phyloP scores from a whole-genome alignment of 352 stramenopile species.

The Saprolegnia diclina region DNA sequence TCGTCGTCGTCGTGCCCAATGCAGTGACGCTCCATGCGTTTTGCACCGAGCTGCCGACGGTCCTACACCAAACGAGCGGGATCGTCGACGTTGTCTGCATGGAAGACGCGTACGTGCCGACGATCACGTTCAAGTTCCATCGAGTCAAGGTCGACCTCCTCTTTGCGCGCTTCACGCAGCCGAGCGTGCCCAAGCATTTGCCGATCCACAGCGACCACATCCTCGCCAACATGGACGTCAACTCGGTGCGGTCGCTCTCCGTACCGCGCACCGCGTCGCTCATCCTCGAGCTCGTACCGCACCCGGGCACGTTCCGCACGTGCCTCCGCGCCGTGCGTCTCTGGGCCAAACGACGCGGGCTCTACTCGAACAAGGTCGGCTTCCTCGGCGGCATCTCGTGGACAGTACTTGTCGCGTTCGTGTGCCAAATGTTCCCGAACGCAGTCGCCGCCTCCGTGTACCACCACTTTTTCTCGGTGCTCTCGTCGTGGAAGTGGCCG shows the following conservation, averaged over 20 bases:
- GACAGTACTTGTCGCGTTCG: slow-evolving; percentile 78
- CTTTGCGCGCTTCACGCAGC: slow-evolving; percentile 63
- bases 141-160: slow-evolving; percentile 66
- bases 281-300: slow-evolving; percentile 75
- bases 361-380: slow-evolving; percentile 82
- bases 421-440: slow-evolving; percentile 83
- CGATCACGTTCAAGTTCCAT: slow-evolving; percentile 70
- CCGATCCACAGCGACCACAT: slow-evolving; percentile 68
- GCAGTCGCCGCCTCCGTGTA: slow-evolving; percentile 62
- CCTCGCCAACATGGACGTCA: slow-evolving; percentile 62
- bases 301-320: slow-evolving; percentile 58
- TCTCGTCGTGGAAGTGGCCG: slow-evolving; percentile 75
- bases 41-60: slow-evolving; percentile 53
- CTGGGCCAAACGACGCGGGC: slow-evolving; percentile 62
- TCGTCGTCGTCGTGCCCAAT: slow-evolving; percentile 64
- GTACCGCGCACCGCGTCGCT: slow-evolving; percentile 72
- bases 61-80: slow-evolving; percentile 36
- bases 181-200: slow-evolving; percentile 66
- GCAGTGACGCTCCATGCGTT: slow-evolving; percentile 58
- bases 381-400: slow-evolving; percentile 80
- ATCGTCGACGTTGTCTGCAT: slow-evolving; percentile 63
- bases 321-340: slow-evolving; percentile 67
- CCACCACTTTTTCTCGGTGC: slow-evolving; percentile 74
- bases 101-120: slow-evolving; percentile 64
- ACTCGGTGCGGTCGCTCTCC: slow-evolving; percentile 69